A percentile compares a stretch with the other conserved stretches of the same genome.
These are phyloP conservation scores for Rhododendron mucronatum DNA, from an alignment of 148 eudicot species.

Conservation along the genomic window DNA sequence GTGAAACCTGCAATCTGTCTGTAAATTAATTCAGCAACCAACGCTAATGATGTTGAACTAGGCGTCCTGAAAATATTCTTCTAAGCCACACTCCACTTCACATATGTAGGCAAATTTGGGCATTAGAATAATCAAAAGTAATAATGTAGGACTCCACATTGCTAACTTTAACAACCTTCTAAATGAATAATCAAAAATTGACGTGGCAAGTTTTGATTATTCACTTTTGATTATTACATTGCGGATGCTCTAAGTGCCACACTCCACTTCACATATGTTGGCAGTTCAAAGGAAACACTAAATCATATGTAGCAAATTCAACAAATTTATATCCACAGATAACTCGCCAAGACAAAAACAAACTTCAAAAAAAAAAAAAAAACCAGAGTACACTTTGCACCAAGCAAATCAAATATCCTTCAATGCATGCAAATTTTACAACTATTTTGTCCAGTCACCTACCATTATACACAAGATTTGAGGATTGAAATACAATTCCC, in stretches of 20 bases:
- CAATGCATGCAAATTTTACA: neutral
- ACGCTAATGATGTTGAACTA: slow-evolving; percentile 12
- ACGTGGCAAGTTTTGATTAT: too few relatives aligned
- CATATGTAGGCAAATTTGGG: neutral
- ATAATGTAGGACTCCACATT: too few relatives aligned
- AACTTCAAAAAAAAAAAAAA: neutral
- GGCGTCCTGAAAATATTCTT: neutral
- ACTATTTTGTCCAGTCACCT: neutral
- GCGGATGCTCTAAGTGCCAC: too few relatives aligned
- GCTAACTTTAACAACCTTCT: too few relatives aligned
- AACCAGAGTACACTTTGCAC: neutral
- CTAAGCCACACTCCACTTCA: neutral
- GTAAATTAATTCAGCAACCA: slow-evolving; percentile 39
- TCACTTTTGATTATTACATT: too few relatives aligned
- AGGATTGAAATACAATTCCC: neutral
- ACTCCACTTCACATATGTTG: too few relatives aligned
- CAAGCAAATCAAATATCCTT: too few relatives aligned
- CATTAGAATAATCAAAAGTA: too few relatives aligned
- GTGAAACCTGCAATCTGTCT: slow-evolving; percentile 88
- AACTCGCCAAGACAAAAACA: neutral
- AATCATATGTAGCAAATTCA: neutral
- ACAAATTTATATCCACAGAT: neutral
- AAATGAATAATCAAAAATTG: too few relatives aligned
- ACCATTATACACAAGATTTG: neutral
- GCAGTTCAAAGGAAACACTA: neutral